Evolutionary conservation across 768 basidiomycete species (phyloP), one percentile per base, ranked within the genome.

Genomic region (Phylloporus rhodoxanthus): DNA sequence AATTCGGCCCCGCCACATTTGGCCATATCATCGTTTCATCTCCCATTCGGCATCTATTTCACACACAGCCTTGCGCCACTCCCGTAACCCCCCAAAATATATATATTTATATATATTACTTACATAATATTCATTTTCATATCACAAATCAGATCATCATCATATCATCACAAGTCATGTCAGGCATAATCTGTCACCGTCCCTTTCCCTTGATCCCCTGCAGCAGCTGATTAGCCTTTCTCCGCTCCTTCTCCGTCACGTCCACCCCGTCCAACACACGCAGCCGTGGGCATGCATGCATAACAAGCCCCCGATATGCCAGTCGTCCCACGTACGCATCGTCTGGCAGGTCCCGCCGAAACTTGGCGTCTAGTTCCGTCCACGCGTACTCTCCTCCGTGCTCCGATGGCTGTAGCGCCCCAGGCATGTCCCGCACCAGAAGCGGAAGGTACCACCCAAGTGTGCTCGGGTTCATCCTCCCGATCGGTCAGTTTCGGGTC

Each of bases 361-460:
- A 97, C 62, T 85, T 85, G 14, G 73, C 71, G 69, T 97, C 95
- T 66, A 90, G 71, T 56, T 83, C 43, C 62, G 59, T 36, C 59
- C 55, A 19, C 32, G n/a, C 34, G 51, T 57, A 66, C 70, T 52
- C n/a, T 62, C 63, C 64, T 61, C 52, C 55, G 40, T 21, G 44
- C 48, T 55, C 80, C 19, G 79, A 80, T 28, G 84, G 81, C 60
- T 84, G 81, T 59, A 84, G 65, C 50, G 80, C 85, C 9, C 81
- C 84, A 57, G 80, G 80, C 45, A 79, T 72, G 58, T 84, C 82
- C 57, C 78, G 74, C 50, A 88, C 81, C 45, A 93, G 75, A 47
- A 97, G 70, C 20, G 96, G 92, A 29, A 96, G 76, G 68, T 99
- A 98, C 87, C 91, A 95, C 6, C 90, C 90, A 10, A 97, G 82